Percentiles rank a stretch among this genome's conserved stretches.
Conservation (phyloP, 306 rosid genomes). For the Potentilla sterilis region DNA sequence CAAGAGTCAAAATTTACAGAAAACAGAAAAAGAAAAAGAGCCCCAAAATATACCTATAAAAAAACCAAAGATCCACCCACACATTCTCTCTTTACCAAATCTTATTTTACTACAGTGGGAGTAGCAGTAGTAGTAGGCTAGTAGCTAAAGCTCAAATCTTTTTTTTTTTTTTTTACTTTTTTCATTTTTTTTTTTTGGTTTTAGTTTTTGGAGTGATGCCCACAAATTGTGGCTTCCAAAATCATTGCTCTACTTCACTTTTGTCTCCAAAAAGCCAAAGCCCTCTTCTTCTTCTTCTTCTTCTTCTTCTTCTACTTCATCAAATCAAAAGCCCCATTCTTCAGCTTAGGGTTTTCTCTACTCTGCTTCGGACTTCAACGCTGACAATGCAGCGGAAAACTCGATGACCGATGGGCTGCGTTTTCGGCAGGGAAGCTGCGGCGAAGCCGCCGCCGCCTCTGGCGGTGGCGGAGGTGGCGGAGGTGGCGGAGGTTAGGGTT, state of each 20-base stretch:
- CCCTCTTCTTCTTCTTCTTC: constrained; percentile 33
- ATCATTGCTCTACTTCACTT: constrained; percentile 72
- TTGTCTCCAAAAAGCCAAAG: constrained; percentile 67
- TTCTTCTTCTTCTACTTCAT: constrained; percentile 17
- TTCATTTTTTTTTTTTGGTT: not conserved
- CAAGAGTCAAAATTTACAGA: constrained; percentile 20
- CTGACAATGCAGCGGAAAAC: constrained; percentile 27
- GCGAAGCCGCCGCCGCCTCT: constrained; percentile 19
- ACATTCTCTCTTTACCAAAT: too few relatives aligned
- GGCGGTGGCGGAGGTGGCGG: constrained; percentile 10
- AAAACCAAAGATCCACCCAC: not conserved
- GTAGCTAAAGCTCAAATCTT: not conserved
- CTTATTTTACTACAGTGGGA: not conserved
- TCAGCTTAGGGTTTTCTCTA: not conserved
- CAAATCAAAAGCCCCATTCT: constrained; percentile 30
- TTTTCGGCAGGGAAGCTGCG: constrained; percentile 60
- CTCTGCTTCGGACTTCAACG: constrained; percentile 5
- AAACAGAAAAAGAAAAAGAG: not conserved
- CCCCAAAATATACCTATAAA: not conserved
- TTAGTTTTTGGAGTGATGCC: constrained; percentile 25
- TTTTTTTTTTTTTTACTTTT: not conserved
- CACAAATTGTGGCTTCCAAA: constrained; percentile 66
- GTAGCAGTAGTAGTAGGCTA: too few relatives aligned
- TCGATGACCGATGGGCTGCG: constrained; percentile 85
- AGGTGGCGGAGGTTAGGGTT: constrained; percentile 25